phyloP scores from a whole-genome alignment of 202 grass and related monocot species.

The Carex arenaria region DNA sequence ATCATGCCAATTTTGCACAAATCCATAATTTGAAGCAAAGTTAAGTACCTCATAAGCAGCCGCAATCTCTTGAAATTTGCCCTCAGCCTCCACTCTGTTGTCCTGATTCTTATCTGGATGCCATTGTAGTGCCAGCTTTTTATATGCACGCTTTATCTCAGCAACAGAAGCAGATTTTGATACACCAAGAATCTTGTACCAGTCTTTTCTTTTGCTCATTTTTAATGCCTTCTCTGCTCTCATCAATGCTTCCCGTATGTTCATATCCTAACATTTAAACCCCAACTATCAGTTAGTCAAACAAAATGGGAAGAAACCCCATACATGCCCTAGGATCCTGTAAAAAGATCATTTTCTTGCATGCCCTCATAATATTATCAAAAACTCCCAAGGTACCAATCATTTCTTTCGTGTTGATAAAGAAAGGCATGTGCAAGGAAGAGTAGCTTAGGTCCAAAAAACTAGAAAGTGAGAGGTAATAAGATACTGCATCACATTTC shows the following conservation, averaged over 20 bases:
- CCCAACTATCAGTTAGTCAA: not conserved
- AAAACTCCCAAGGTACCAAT: not conserved
- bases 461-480: not conserved
- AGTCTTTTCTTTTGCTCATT: slow-evolving; percentile 95
- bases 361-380: not conserved
- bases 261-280: slow-evolving; percentile 56
- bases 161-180: slow-evolving; percentile 53
- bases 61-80: slow-evolving; percentile 52
- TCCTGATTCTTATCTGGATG: slow-evolving; percentile 85
- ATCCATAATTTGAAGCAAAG: slow-evolving; percentile 1
- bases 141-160: slow-evolving; percentile 95
- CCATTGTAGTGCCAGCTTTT: slow-evolving; percentile 94
- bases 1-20: not conserved
- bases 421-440: slow-evolving; percentile 2
- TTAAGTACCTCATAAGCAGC: slow-evolving; percentile 78
- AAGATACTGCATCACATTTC: not conserved
- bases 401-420: slow-evolving; percentile 12
- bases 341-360: not conserved
- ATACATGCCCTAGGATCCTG: slow-evolving; percentile 5
- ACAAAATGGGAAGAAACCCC: not conserved
- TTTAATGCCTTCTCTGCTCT: slow-evolving; percentile 88
- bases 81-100: slow-evolving; percentile 41
- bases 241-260: slow-evolving; percentile 76
- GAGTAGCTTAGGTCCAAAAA: not conserved
- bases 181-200: slow-evolving; percentile 89